Percentiles rank a stretch among this genome's conserved stretches.
These are phyloP conservation scores for Sanghuangporus baumii DNA, from an alignment of 1,284 basidiomycete genomes.

Conservation along the genomic window DNA sequence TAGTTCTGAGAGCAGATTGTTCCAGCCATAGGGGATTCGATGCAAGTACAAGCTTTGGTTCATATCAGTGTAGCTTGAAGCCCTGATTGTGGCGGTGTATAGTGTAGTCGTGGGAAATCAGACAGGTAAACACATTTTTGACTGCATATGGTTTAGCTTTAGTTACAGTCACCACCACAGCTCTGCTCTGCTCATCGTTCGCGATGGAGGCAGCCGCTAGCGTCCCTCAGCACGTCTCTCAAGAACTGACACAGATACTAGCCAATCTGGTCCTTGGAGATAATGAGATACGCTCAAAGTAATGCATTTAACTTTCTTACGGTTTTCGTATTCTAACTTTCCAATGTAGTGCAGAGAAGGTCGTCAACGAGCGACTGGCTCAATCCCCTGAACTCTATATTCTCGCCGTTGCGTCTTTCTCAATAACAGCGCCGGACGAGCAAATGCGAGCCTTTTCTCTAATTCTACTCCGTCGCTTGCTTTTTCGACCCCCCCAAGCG, in stretches of 20 bases:
- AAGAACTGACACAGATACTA: slow-evolving; percentile 73
- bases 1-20: neutral
- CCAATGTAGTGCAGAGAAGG: slow-evolving; percentile 59
- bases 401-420: slow-evolving; percentile 69
- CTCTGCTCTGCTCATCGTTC: neutral
- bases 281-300: slow-evolving; percentile 71
- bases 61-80: neutral
- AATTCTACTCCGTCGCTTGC: slow-evolving; percentile 67
- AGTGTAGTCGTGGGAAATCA: neutral
- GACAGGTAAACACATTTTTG: neutral
- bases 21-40: no score
- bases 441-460: slow-evolving; percentile 81
- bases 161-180: neutral
- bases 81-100: neutral
- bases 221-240: slow-evolving; percentile 58
- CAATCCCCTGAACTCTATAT: slow-evolving; percentile 73
- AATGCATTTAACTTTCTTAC: slow-evolving; percentile 24
- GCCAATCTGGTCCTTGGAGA: slow-evolving; percentile 77
- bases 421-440: slow-evolving; percentile 64
- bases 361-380: slow-evolving; percentile 69
- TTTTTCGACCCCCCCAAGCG: slow-evolving; percentile 49
- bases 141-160: neutral
- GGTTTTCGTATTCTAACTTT: neutral
- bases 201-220: slow-evolving; percentile 22
- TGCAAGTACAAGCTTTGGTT: no score